Evolutionary conservation across 768 basidiomycete genomes (phyloP).

Genomic region (Termitomyces sp.): DNA sequence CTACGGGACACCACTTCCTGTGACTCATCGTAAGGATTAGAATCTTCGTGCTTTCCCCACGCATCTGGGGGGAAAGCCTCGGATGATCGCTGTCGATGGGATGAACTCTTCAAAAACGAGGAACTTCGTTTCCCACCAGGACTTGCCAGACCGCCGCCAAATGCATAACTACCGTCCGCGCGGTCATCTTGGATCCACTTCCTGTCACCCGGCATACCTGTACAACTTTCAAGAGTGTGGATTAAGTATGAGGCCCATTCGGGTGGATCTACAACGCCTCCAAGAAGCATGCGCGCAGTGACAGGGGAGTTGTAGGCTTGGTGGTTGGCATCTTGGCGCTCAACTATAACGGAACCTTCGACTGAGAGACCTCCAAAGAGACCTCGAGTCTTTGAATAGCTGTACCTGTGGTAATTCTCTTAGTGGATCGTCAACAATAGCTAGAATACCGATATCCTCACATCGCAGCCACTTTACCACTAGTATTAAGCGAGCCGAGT

Average conservation of each 20-base stretch:
- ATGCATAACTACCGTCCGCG: conserved; percentile 47
- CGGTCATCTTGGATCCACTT: conserved; percentile 62
- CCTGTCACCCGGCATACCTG: conserved; percentile 63
- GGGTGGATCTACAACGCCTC: conserved; percentile 70
- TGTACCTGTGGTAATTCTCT: conserved; percentile 54
- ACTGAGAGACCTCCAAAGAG: conserved; percentile 90
- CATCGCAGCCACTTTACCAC: conserved; percentile 91
- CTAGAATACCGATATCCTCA: conserved; percentile 26
- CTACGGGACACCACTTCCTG: conserved; percentile 14
- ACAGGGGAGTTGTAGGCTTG: conserved; percentile 77
- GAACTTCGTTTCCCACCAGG: conserved; percentile 31
- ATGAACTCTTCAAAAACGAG: conserved; percentile 33
- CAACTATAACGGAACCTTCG: conserved; percentile 89
- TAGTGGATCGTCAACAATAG: not conserved
- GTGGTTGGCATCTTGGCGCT: conserved; percentile 89
- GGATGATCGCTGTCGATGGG: conserved; percentile 19
- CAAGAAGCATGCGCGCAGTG: conserved; percentile 75
- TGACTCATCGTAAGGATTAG: conserved; percentile 56
- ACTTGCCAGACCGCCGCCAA: conserved; percentile 50
- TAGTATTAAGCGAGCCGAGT: conserved; percentile 73
- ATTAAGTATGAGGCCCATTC: conserved; percentile 77
- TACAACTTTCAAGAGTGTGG: conserved; percentile 68
- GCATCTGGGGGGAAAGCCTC: conserved; percentile 55
- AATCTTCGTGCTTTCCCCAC: conserved; percentile 51
- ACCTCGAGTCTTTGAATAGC: conserved; percentile 89